phyloP scores from a whole-genome alignment of 768 basidiomycete genomes.

The Naganishia vaughanmartiniae region DNA sequence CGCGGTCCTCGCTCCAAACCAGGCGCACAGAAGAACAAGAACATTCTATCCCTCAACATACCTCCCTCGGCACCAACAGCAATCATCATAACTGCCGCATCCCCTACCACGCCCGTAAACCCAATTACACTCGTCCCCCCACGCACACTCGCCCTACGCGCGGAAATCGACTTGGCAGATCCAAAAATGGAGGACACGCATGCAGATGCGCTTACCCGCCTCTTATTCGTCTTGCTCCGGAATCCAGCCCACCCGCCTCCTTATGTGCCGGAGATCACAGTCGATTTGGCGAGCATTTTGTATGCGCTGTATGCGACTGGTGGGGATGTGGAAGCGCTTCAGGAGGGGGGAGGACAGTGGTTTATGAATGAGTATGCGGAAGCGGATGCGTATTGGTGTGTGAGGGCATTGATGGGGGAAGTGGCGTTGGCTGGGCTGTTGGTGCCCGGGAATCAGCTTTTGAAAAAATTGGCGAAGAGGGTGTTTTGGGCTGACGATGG shows the following conservation, averaged over 20 bases:
- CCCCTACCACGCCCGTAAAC: constrained; percentile 2
- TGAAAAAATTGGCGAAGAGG: constrained; percentile 33
- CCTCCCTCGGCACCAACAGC: background rate
- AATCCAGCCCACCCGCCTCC: constrained; percentile 31
- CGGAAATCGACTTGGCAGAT: background rate
- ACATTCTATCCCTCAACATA: constrained; percentile 10
- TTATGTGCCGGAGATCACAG: constrained; percentile 27
- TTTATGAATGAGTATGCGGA: constrained; percentile 35
- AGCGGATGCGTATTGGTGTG: constrained; percentile 44
- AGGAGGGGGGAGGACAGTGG: background rate
- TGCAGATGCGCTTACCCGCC: constrained; percentile 33
- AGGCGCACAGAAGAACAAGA: background rate
- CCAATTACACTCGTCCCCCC: constrained; percentile 39
- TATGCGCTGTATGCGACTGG: constrained; percentile 34
- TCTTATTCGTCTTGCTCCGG: constrained; percentile 33
- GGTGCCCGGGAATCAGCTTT: constrained; percentile 15
- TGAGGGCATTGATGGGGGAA: constrained; percentile 40
- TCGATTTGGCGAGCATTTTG: constrained; percentile 34
- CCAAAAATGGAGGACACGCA: constrained; percentile 35
- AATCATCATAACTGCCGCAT: constrained; percentile 15
- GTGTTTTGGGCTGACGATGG: constrained; percentile 43
- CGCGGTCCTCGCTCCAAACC: background rate
- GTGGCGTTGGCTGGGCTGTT: constrained; percentile 33
- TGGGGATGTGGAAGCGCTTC: constrained; percentile 7
- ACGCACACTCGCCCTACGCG: constrained; percentile 30